Evolutionary conservation across 108 stramenopile species (phyloP), one percentile per base, ranked within the genome.

Genomic region (Nitzschia palea): DNA sequence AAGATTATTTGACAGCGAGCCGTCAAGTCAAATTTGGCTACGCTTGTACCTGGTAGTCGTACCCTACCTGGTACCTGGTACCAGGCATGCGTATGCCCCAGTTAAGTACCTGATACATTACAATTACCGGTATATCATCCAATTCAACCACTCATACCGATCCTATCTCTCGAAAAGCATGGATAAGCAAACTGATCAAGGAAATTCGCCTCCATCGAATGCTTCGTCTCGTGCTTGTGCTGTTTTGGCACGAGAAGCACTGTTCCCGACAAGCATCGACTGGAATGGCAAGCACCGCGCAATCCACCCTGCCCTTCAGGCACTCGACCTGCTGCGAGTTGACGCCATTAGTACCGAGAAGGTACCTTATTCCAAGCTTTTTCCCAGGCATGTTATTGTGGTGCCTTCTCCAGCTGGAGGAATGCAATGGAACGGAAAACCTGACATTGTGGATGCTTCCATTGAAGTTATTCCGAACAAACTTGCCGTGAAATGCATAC

Each of bases 371-470:
- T 60, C 59, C 17, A 60, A 60, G 36, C 33, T 60, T 12, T 60
- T 60, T 23, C 59, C 59, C 8, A 37, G 59, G 37, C 59, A 60
- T 42, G 59, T 60, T 5, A 60, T 60, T 18, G 40, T 60, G 1
- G 59, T 60, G 10, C 59, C 59, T 42, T 60, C 59, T 9, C 40
- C 59, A 1, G 14, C 5, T 18, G 59, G 59, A 1, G 36, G 59
- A 2, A 60, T 60, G 59, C 59, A 60, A 26, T 60, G 59, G 59
- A 60, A 60, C 5, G 59, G 59, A 20, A 17, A 40, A 40, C 59
- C 59, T 6, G 59, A 60, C 33, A 60, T 60, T 43, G 40, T 43
- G 5, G 40, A 60, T 23, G 17, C 59, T n/a, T 34, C 59, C 2
- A 23, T 60, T 14, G 59, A 60, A 42, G 59, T 60, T 12, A 60